Conservation (phyloP, 2,329 filamentous ascomycete genomes). For the Ophiostoma himal-ulmi region DNA sequence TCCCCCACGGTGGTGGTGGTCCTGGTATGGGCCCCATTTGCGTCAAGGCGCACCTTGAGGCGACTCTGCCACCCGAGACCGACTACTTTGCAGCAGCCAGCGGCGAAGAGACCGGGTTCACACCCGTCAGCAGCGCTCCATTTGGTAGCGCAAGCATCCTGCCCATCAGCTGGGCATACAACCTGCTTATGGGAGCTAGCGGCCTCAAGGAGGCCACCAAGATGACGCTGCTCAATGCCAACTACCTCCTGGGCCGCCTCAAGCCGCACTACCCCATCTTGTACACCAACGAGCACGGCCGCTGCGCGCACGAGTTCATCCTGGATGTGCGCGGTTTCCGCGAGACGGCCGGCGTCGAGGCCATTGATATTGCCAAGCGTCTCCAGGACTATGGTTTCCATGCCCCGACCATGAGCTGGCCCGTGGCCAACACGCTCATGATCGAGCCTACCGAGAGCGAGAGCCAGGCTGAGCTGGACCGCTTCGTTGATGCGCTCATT, state of each 20-base stretch:
- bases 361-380: slow-evolving; percentile 91
- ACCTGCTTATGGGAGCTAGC: slow-evolving; percentile 81
- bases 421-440: slow-evolving; percentile 92
- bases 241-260: slow-evolving; percentile 88
- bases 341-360: slow-evolving; percentile 75
- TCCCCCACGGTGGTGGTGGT: slow-evolving; percentile 90
- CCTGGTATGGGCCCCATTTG: slow-evolving; percentile 92
- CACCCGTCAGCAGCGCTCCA: slow-evolving; percentile 68
- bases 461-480: slow-evolving; percentile 84
- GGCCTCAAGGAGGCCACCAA: slow-evolving; percentile 86
- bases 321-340: slow-evolving; percentile 82
- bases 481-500: slow-evolving; percentile 86
- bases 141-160: slow-evolving; percentile 88
- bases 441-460: slow-evolving; percentile 96
- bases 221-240: slow-evolving; percentile 89
- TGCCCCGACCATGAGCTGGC: slow-evolving; percentile 95
- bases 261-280: slow-evolving; percentile 81
- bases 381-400: slow-evolving; percentile 98
- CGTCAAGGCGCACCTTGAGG: slow-evolving; percentile 72
- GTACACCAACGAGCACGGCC: slow-evolving; percentile 84
- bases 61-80: slow-evolving; percentile 58
- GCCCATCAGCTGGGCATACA: slow-evolving; percentile 92
- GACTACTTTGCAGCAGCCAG: slow-evolving; percentile 26
- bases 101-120: slow-evolving; percentile 32
- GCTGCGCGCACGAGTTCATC: slow-evolving; percentile 97